These are phyloP conservation scores for Fistulina hepatica DNA, from an alignment of 1,284 basidiomycete genomes.

Conservation along the genomic window DNA sequence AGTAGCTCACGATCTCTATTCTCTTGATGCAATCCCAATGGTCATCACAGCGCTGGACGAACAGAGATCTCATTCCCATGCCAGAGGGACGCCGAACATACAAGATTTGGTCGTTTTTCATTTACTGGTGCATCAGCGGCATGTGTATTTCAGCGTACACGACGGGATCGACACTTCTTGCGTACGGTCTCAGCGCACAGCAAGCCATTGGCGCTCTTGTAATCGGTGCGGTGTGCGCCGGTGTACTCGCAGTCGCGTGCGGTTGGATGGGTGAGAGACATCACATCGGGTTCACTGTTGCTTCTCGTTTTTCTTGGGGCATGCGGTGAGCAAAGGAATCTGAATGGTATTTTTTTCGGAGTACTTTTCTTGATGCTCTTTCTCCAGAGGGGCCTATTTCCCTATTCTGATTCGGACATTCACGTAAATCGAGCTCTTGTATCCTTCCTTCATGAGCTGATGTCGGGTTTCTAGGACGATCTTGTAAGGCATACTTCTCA, in stretches of 20 bases:
- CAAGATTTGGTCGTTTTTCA: conserved; percentile 16
- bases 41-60: conserved; percentile 15
- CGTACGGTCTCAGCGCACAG: conserved; percentile 15
- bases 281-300: conserved; percentile 16
- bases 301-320: conserved; percentile 15
- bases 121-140: conserved; percentile 17
- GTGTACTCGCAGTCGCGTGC: conserved; percentile 14
- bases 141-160: conserved; percentile 17
- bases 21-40: neutral
- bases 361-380: no score
- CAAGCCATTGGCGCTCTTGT: conserved; percentile 16
- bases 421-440: conserved; percentile 8
- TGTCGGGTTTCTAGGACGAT: conserved; percentile 7
- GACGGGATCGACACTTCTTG: conserved; percentile 15
- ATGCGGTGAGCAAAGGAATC: no score
- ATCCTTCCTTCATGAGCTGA: conserved; percentile 3
- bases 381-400: conserved; percentile 17
- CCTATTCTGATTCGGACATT: conserved; percentile 14
- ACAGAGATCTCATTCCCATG: conserved; percentile 18
- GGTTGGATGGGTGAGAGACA: conserved; percentile 18
- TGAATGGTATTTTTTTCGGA: no score
- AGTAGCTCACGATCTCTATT: neutral
- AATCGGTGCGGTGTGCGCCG: conserved; percentile 12
- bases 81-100: conserved; percentile 17
- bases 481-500: conserved; percentile 8